phyloP scores from a whole-genome alignment of 2,329 filamentous ascomycete species.

The Colletotrichum gigasporum region DNA sequence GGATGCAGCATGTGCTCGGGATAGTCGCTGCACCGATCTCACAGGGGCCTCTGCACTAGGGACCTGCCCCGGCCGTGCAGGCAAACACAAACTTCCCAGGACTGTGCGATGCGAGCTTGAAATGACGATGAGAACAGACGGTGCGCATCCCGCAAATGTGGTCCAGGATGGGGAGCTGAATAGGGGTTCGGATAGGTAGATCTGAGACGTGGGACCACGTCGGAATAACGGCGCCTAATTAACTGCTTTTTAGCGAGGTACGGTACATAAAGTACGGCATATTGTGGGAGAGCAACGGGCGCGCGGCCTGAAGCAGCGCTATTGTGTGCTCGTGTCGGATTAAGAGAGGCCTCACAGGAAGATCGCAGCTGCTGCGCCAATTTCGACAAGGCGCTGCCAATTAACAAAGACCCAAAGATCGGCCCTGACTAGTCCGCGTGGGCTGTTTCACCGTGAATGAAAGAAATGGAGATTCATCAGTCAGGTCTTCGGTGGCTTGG shows the following conservation, averaged over 20 bases:
- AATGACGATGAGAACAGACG: conserved; percentile 18
- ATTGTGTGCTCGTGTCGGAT: background rate
- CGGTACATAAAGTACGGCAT: too few species aligned
- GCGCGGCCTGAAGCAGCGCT: too few species aligned
- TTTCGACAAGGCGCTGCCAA: conserved; percentile 13
- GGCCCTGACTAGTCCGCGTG: conserved; percentile 18
- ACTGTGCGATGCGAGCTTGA: conserved; percentile 9
- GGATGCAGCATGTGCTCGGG: background rate
- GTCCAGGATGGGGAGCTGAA: background rate
- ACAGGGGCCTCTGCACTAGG: conserved; percentile 10
- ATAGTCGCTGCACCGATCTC: background rate
- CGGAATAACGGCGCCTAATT: conserved; percentile 1
- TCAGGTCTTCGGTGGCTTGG: conserved; percentile 1
- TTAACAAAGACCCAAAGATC: conserved; percentile 12
- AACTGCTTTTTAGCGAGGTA: background rate
- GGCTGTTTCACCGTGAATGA: conserved; percentile 27
- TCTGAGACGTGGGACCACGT: conserved; percentile 16
- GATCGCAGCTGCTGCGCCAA: background rate
- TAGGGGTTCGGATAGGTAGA: conserved; percentile 25
- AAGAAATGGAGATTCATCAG: conserved; percentile 22
- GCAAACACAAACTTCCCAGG: background rate
- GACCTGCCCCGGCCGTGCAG: too few species aligned
- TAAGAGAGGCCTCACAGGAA: conserved; percentile 11
- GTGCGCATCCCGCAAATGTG: conserved; percentile 12
- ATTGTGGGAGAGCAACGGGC: too few species aligned